Evolutionary conservation across 345 rosid genomes (phyloP), one percentile per base, ranked within the genome.

Genomic region (Trapa incisa): DNA sequence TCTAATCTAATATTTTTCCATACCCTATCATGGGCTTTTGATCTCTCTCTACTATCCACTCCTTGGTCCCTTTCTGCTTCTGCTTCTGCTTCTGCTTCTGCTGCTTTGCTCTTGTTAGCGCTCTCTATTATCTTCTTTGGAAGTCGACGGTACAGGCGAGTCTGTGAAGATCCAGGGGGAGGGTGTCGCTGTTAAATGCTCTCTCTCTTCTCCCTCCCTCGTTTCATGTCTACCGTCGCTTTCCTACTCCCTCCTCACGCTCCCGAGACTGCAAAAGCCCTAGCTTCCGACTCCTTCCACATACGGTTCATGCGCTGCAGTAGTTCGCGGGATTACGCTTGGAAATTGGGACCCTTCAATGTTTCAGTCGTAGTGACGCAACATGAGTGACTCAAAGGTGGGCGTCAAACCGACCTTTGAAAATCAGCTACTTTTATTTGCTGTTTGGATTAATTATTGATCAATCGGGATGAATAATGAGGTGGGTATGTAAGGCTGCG

Each of bases 141-240:
- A 43, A n/a, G 16, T 1, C 37, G 61, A 42, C 29, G 29, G 80
- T 76, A 54, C 71, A 65, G 75, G 75, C 68, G 83, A 67, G 71
- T 61, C 71, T 61, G 77, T 47, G 74, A 68, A 73, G 75, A 65
- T 60, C 29, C 75, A 60, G 58, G 70, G 84, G 80, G 81, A 79
- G 83, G 73, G 76, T 80, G 72, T 68, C 54, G 65, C 68, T 67
- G 63, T 75, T 79, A 78, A 79, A 78, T 83, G 86, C 85, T 84
- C 88, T 80, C 79, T 79, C 75, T 69, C 65, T 52, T 70, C 69
- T 57, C 52, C 35, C 37, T 38, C 63, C 64, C 75, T 67, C 60
- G n/a, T 84, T 89, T 85, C 93, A 92, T 89, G 98, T 85, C 96
- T 93, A 79, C 89, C 73, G 57, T 83, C 83, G 65, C 66, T 75